Percentiles rank a stretch among this genome's conserved stretches.
phyloP scores from a whole-genome alignment of 306 rosid species.

The Quercus suber region DNA sequence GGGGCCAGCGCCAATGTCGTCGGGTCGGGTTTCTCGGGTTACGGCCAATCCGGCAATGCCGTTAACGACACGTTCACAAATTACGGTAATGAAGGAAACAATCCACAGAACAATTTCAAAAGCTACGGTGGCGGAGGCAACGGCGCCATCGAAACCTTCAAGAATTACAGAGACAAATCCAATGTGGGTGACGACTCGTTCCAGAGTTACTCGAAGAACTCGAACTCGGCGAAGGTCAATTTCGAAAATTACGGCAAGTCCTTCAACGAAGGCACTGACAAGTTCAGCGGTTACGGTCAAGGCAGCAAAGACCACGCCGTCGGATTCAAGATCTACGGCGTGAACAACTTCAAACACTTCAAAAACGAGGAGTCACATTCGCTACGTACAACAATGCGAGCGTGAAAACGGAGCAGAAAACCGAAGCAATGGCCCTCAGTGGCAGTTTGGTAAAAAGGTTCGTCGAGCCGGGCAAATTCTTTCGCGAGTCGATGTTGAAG shows the following conservation, averaged over 20 bases:
- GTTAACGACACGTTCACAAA: slow-evolving; percentile 53
- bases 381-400: slow-evolving; percentile 50
- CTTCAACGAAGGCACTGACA: slow-evolving; percentile 78
- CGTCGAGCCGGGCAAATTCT: slow-evolving; percentile 96
- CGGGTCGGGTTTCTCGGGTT: slow-evolving; percentile 63
- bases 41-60: slow-evolving; percentile 48
- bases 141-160: slow-evolving; percentile 56
- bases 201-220: slow-evolving; percentile 58
- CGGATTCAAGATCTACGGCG: slow-evolving; percentile 75
- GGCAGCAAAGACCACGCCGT: slow-evolving; percentile 31
- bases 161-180: slow-evolving; percentile 69
- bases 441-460: slow-evolving; percentile 67
- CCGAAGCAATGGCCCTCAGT: slow-evolving; percentile 32
- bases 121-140: slow-evolving; percentile 74
- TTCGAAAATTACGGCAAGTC: slow-evolving; percentile 82
- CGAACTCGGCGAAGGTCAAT: slow-evolving; percentile 52
- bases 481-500: slow-evolving; percentile 70
- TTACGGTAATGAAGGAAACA: slow-evolving; percentile 64
- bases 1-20: slow-evolving; percentile 65
- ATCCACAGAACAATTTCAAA: slow-evolving; percentile 63
- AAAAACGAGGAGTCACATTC: slow-evolving; percentile 45
- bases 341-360: slow-evolving; percentile 83
- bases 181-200: slow-evolving; percentile 86
- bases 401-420: background rate
- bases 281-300: slow-evolving; percentile 61